Evolutionary conservation across 139 green algal genomes (phyloP).

Genomic region (Coccomyxa sp.): DNA sequence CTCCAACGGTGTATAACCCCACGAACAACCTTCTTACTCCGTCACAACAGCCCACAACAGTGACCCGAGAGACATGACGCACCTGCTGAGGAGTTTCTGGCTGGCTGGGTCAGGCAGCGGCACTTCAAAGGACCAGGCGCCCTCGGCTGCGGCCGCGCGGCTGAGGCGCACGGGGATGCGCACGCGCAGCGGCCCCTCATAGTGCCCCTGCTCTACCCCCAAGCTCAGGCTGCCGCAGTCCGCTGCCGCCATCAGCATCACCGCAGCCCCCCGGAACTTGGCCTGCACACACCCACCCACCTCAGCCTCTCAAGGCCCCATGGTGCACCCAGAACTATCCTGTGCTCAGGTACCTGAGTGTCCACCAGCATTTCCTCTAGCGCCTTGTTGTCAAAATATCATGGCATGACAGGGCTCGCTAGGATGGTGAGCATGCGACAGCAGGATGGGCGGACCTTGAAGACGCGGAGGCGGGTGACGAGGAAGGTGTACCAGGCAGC

Average conservation of each 20-base stretch:
- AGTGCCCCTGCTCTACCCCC: conserved; percentile 52
- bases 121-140: conserved; percentile 47
- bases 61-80: too few species aligned
- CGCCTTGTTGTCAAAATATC: too few species aligned
- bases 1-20: neutral
- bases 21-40: neutral
- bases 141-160: conserved; percentile 28
- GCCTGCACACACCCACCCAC: conserved; percentile 7
- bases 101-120: conserved; percentile 46
- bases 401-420: neutral
- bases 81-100: conserved; percentile 6
- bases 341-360: too few species aligned
- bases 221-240: conserved; percentile 37
- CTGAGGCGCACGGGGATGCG: conserved; percentile 30
- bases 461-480: conserved; percentile 37
- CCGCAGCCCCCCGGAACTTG: conserved; percentile 43
- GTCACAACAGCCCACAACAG: too few species aligned
- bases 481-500: conserved; percentile 57
- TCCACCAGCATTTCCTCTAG: too few species aligned
- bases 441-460: conserved; percentile 43
- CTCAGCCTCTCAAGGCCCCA: neutral
- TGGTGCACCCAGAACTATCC: neutral
- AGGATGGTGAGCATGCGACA: neutral
- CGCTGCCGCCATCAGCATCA: conserved; percentile 51
- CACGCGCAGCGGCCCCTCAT: conserved; percentile 63